phyloP scores from a whole-genome alignment of 352 stramenopile genomes.

The Plasmopara halstedii region DNA sequence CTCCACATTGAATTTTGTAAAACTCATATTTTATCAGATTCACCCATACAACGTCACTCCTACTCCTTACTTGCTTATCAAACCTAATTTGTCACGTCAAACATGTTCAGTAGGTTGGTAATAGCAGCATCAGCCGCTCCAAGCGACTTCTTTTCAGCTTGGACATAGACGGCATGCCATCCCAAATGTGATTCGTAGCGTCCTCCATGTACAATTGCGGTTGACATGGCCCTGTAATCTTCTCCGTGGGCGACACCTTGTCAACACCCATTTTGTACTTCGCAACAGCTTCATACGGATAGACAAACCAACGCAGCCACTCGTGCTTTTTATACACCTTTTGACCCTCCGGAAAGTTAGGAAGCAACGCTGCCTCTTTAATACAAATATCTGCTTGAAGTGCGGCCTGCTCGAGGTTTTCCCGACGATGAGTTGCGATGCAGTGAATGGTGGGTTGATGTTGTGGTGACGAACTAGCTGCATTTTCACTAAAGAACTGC shows the following conservation, averaged over 20 bases:
- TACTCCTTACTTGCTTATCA: too few relatives aligned
- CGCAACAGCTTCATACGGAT: constrained; percentile 24
- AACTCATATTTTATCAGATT: too few relatives aligned
- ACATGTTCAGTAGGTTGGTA: too few relatives aligned
- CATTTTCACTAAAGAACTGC: constrained; percentile 20
- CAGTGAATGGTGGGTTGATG: constrained; percentile 8
- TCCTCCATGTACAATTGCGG: constrained; percentile 23
- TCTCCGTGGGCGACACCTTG: constrained; percentile 17
- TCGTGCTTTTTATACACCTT: constrained; percentile 21
- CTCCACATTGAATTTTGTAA: too few relatives aligned
- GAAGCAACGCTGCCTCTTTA: constrained; percentile 7
- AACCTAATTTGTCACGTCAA: too few relatives aligned
- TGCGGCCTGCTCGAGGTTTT: constrained; percentile 21
- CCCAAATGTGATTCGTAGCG: constrained; percentile 11
- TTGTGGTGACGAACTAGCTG: constrained; percentile 16
- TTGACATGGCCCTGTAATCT: constrained; percentile 24
- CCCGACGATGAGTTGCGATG: constrained; percentile 18
- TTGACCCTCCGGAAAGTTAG: constrained; percentile 9
- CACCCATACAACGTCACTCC: too few relatives aligned
- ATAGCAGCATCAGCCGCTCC: too few relatives aligned
- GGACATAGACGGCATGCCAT: constrained; percentile 19
- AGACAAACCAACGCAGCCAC: constrained; percentile 31
- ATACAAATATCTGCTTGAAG: constrained; percentile 19
- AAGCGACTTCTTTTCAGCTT: too few relatives aligned
- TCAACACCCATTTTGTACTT: constrained; percentile 13